Percentiles rank a stretch among this genome's conserved stretches.
phyloP scores from a whole-genome alignment of 352 stramenopile genomes.

The Globisporangium okanoganense region DNA sequence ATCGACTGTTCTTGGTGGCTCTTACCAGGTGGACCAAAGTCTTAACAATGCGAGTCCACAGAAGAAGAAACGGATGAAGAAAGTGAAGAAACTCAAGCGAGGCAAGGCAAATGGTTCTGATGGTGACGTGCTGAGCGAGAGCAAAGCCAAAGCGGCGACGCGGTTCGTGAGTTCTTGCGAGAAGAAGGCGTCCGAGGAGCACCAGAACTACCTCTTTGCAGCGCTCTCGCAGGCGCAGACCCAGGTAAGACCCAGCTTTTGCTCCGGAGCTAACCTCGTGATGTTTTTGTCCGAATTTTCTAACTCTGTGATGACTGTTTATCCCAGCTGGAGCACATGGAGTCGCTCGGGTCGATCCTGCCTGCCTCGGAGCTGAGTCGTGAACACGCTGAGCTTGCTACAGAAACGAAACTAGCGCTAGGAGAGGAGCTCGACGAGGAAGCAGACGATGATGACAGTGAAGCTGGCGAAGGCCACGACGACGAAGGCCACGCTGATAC shows the following conservation, averaged over 20 bases:
- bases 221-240: slow-evolving; percentile 55
- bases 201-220: slow-evolving; percentile 59
- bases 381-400: background rate
- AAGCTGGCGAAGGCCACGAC: background rate
- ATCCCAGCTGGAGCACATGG: slow-evolving; percentile 43
- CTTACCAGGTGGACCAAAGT: too few relatives aligned
- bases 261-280: too few relatives aligned
- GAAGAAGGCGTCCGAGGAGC: slow-evolving; percentile 41
- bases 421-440: slow-evolving; percentile 3
- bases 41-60: background rate
- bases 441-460: background rate
- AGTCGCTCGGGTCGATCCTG: slow-evolving; percentile 41
- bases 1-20: background rate
- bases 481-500: slow-evolving; percentile 3
- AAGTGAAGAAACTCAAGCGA: slow-evolving; percentile 5
- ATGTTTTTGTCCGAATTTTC: too few relatives aligned
- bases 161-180: slow-evolving; percentile 54
- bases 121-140: background rate
- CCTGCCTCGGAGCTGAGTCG: slow-evolving; percentile 10
- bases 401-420: background rate
- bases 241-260: slow-evolving; percentile 30
- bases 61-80: slow-evolving; percentile 20
- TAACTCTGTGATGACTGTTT: background rate
- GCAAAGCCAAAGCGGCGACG: background rate
- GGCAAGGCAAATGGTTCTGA: background rate